These are phyloP conservation scores for Populus euphratica DNA, from an alignment of 345 rosid species.

Conservation along the genomic window DNA sequence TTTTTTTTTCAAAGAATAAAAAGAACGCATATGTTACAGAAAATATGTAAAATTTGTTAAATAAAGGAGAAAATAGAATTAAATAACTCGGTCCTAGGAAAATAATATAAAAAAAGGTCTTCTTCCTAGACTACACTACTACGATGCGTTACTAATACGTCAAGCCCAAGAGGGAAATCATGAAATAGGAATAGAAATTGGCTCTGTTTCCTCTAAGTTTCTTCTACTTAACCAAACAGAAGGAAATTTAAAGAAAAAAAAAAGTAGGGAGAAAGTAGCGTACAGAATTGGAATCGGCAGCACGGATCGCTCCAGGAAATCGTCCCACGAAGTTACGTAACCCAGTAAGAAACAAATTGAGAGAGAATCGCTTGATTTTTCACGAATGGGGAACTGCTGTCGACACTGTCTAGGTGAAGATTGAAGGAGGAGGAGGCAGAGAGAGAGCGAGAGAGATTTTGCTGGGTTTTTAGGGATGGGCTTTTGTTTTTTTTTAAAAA, in stretches of 20 bases:
- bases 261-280: constrained; percentile 14
- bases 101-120: background rate
- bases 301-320: constrained; percentile 17
- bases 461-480: background rate
- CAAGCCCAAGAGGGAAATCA: background rate
- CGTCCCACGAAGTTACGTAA: constrained; percentile 14
- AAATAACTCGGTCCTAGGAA: background rate
- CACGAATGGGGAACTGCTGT: background rate
- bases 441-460: background rate
- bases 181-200: background rate
- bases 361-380: background rate
- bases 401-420: background rate
- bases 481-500: background rate
- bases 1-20: no score
- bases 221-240: constrained; percentile 18
- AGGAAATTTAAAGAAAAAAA: background rate
- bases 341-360: background rate
- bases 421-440: background rate
- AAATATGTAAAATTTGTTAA: background rate
- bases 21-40: no score
- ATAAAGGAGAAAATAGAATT: background rate
- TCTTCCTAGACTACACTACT: background rate
- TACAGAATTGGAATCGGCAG: constrained; percentile 88
- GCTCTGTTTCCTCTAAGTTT: background rate
- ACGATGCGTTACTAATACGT: background rate